Evolutionary conservation across 2,329 filamentous ascomycete genomes (phyloP), one percentile per base, ranked within the genome.

Genomic region (Epichloe hybrida): DNA sequence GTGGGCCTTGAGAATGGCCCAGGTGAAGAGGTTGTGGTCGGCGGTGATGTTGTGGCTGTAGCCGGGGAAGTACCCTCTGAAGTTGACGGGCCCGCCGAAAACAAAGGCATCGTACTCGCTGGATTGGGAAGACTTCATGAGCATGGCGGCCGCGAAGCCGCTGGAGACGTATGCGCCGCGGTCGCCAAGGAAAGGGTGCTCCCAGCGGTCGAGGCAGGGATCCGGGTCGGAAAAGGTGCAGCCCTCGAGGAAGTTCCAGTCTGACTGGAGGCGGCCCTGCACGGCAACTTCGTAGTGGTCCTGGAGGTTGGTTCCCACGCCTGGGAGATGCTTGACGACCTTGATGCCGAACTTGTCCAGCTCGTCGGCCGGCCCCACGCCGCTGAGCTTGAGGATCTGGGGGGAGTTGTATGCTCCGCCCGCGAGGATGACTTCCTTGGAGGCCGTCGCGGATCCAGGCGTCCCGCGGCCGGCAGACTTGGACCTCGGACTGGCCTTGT

Each of bases 221-320:
- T 71, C 68, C 7, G 56, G 56, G 12, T 61, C 55, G 50, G 38
- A 20, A 41, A 63, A 66, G 34, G 59, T 64, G 44, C 64, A 67
- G 43, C 58, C 59, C 12, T 53, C 38, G n/a, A 45, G 31, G 15
- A 50, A 42, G 39, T 37, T 42, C 23, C 54, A 54, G 44, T 53
- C 46, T 46, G 50, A 55, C 0, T 53, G 49, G 0, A 56, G 27
- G 3, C 52, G 46, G 0, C 56, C 59, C 15, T 57, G 54, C 3
- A 62, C 53, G 0, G 54, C 56, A 0, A 63, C 57, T 51, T 64
- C 61, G 50, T 63, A 62, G 38, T 59, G 60, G 51, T 64, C 62
- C 51, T 58, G 55, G 12, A 63, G 54, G 62, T 83, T 82, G 39
- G 69, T 72, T 31, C 81, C 82, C 11, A 86, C 80, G 45, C 79